These are phyloP conservation scores for Calonectria pteridis DNA, from an alignment of 2,329 filamentous ascomycete genomes.

Conservation along the genomic window DNA sequence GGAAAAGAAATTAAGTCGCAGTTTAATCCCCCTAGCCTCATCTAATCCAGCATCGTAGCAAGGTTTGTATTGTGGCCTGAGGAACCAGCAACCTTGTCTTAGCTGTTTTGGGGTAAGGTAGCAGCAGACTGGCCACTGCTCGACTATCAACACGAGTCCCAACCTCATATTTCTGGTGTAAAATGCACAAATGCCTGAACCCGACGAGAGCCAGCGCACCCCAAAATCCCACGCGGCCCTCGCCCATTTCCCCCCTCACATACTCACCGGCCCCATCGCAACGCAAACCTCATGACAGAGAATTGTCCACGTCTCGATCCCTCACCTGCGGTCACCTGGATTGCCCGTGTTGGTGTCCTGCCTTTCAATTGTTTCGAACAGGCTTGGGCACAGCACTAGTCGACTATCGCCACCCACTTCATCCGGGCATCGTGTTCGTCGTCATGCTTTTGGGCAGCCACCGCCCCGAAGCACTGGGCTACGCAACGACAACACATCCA, in stretches of 20 bases:
- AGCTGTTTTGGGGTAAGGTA: constrained; percentile 41
- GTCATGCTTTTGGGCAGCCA: constrained; percentile 3
- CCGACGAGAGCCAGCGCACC: constrained; percentile 18
- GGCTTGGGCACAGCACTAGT: constrained; percentile 1
- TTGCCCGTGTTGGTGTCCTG: not conserved
- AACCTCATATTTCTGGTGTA: constrained; percentile 49
- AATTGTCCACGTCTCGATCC: not conserved
- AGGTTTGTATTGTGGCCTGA: constrained; percentile 26
- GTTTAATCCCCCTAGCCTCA: not conserved
- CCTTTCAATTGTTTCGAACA: not conserved
- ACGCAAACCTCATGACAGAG: not conserved
- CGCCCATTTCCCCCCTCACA: constrained; percentile 30
- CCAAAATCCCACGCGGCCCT: constrained; percentile 32
- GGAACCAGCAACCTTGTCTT: constrained; percentile 30
- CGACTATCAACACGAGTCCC: constrained; percentile 33
- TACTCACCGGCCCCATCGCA: constrained; percentile 17
- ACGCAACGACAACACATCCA: constrained; percentile 11
- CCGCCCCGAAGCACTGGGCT: not conserved
- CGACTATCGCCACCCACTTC: not conserved
- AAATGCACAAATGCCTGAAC: constrained; percentile 47
- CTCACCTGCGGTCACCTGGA: not conserved
- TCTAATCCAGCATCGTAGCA: not conserved
- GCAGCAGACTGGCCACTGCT: constrained; percentile 29
- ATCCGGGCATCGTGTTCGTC: not conserved
- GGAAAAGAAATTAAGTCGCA: not conserved